Conservation (phyloP, 1,139 yeast species). For the Debaryomyces robertsiae region DNA sequence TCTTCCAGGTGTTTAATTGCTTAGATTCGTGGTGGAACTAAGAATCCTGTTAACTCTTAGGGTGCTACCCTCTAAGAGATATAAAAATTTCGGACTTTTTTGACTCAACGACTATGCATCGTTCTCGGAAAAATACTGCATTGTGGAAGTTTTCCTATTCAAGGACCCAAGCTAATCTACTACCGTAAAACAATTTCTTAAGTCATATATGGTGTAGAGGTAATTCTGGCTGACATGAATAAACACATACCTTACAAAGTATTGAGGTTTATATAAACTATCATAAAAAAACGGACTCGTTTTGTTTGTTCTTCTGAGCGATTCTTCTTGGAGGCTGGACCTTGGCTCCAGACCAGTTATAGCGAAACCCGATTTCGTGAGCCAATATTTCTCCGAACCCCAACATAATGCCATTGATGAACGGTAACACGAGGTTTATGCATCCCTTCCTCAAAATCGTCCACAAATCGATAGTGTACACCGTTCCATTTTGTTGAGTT, state of each 20-base stretch:
- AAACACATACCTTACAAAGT: not conserved
- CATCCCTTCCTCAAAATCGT: slow-evolving; percentile 53
- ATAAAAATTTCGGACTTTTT: not conserved
- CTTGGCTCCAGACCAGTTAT: slow-evolving; percentile 77
- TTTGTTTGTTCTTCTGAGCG: slow-evolving; percentile 22
- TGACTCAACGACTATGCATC: not conserved
- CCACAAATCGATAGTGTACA: slow-evolving; percentile 27
- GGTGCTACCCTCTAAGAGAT: too few species aligned
- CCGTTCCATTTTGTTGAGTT: slow-evolving; percentile 13
- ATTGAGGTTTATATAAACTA: not conserved
- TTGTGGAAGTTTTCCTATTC: too few species aligned
- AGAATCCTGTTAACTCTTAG: too few species aligned
- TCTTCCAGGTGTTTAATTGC: not conserved
- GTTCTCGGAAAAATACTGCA: slow-evolving; percentile 1
- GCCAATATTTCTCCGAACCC: slow-evolving; percentile 97
- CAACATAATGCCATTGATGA: slow-evolving; percentile 91
- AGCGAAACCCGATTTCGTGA: slow-evolving; percentile 84
- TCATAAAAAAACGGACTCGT: slow-evolving; percentile 23
- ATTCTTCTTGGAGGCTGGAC: slow-evolving; percentile 49
- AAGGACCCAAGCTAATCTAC: too few species aligned
- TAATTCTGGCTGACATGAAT: too few species aligned
- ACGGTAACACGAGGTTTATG: slow-evolving; percentile 81
- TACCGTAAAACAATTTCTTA: too few species aligned
- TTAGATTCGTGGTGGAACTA: too few species aligned
- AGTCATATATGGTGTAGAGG: too few species aligned